Percentiles rank a stretch among this genome's conserved stretches.
Evolutionary conservation across 306 rosid genomes (phyloP).

Genomic region (Lathyrus aphaca): DNA sequence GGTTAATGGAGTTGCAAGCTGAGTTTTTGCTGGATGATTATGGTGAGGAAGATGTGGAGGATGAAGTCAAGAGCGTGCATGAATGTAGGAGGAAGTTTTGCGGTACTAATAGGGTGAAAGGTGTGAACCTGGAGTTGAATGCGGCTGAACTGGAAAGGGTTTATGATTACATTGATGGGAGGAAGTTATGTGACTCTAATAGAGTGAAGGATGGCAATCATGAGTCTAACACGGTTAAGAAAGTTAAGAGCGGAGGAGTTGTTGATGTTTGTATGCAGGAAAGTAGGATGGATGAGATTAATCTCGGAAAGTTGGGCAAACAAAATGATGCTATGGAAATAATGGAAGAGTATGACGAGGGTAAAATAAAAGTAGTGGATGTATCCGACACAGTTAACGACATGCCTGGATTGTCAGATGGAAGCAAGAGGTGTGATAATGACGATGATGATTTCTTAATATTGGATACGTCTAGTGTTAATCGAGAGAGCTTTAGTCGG

Average conservation of each 20-base stretch:
- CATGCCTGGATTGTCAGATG: slow-evolving; percentile 38
- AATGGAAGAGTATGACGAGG: slow-evolving; percentile 16
- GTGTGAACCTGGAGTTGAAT: slow-evolving; percentile 2
- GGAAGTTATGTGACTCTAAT: slow-evolving; percentile 32
- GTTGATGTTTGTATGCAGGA: slow-evolving; percentile 38
- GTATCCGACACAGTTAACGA: slow-evolving; percentile 32
- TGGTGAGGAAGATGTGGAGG: slow-evolving; percentile 41
- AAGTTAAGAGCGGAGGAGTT: slow-evolving; percentile 23
- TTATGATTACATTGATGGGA: slow-evolving; percentile 28
- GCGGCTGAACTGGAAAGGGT: slow-evolving; percentile 9
- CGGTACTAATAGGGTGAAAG: slow-evolving; percentile 40
- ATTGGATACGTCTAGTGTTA: slow-evolving; percentile 42
- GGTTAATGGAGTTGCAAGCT: slow-evolving; percentile 54
- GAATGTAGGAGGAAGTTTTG: slow-evolving; percentile 38
- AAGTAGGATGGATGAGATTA: neutral
- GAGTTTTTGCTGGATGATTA: slow-evolving; percentile 29
- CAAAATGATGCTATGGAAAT: slow-evolving; percentile 21
- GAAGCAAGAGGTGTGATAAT: slow-evolving; percentile 35
- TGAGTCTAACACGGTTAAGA: slow-evolving; percentile 34
- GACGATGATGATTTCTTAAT: slow-evolving; percentile 39
- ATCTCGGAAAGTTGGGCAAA: slow-evolving; percentile 1
- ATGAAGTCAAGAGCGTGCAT: slow-evolving; percentile 23
- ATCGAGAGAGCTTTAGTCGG: slow-evolving; percentile 38
- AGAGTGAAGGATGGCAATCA: slow-evolving; percentile 31
- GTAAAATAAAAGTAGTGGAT: slow-evolving; percentile 19